Percentiles rank a stretch among this genome's conserved stretches.
Conservation (phyloP, 176 grass and related monocot genomes). For the Oryza longistaminata region DNA sequence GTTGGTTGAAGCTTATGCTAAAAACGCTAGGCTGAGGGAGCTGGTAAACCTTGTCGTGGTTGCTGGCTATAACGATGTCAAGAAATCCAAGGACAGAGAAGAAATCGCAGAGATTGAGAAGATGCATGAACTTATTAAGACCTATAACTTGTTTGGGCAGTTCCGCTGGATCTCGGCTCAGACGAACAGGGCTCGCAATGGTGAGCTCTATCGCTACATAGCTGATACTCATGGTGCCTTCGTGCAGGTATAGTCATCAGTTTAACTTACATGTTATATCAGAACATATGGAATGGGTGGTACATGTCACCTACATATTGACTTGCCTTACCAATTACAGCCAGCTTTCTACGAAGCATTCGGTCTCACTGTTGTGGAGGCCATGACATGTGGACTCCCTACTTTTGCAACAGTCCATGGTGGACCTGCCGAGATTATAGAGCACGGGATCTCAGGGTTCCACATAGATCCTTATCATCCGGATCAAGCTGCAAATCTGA, state of each 20-base stretch:
- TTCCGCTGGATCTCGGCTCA: constrained; percentile 94
- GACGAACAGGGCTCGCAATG: constrained; percentile 77
- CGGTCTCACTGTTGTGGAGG: constrained; percentile 90
- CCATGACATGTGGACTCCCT: constrained; percentile 85
- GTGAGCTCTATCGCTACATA: constrained; percentile 94
- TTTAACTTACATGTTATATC: constrained; percentile 6
- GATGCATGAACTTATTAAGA: constrained; percentile 80
- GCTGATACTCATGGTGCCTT: constrained; percentile 86
- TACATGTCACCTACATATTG: not conserved
- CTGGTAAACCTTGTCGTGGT: constrained; percentile 87
- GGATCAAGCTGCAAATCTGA: constrained; percentile 61
- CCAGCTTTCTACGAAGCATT: constrained; percentile 96
- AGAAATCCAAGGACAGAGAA: constrained; percentile 76
- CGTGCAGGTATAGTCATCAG: constrained; percentile 63
- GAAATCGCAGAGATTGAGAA: constrained; percentile 89
- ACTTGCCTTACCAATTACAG: constrained; percentile 44
- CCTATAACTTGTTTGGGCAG: constrained; percentile 76
- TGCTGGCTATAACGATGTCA: constrained; percentile 76
- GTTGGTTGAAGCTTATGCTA: constrained; percentile 76
- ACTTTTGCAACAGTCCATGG: constrained; percentile 93
- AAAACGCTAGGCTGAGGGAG: constrained; percentile 56
- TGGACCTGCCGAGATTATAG: constrained; percentile 94
- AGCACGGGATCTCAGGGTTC: constrained; percentile 82
- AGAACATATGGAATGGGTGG: not conserved
- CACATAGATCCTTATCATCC: constrained; percentile 93